Conservation (phyloP, 345 rosid genomes). For the Citrus maxima region DNA sequence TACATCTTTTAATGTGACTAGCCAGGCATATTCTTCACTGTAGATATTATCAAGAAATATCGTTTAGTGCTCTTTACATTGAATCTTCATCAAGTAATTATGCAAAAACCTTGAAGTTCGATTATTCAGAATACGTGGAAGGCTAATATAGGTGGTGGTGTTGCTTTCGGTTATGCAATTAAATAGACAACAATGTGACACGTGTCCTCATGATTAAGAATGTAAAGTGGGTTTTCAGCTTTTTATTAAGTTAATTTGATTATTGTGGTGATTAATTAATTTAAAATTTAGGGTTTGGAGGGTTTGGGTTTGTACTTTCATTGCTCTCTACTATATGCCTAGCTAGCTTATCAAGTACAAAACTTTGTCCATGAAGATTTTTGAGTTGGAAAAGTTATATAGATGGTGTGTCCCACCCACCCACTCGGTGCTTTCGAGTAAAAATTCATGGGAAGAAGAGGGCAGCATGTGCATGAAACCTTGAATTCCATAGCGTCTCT, state of each 20-base stretch:
- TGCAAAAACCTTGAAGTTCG: conserved; percentile 3
- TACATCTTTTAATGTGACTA: conserved; percentile 4
- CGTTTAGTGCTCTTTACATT: neutral
- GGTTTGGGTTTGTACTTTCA: neutral
- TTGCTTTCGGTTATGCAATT: conserved; percentile 24
- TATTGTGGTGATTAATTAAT: neutral
- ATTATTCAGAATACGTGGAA: conserved; percentile 18
- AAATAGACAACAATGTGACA: conserved; percentile 16
- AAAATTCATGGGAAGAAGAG: conserved; percentile 38
- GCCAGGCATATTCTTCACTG: neutral
- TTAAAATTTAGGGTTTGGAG: neutral
- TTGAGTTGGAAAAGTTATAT: conserved; percentile 28
- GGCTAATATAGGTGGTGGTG: neutral
- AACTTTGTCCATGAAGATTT: conserved; percentile 1
- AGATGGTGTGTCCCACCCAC: conserved; percentile 20
- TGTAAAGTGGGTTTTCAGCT: conserved; percentile 16
- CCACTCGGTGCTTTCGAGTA: conserved; percentile 25
- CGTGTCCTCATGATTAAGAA: conserved; percentile 19
- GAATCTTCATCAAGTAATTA: neutral
- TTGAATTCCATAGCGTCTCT: conserved; percentile 58
- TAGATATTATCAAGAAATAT: neutral
- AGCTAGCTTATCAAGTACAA: conserved; percentile 8
- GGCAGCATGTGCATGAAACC: conserved; percentile 64
- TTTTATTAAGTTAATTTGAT: neutral
- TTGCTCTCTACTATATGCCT: neutral